phyloP scores from a whole-genome alignment of 2,329 filamentous ascomycete genomes.

The Clonostachys chloroleuca region DNA sequence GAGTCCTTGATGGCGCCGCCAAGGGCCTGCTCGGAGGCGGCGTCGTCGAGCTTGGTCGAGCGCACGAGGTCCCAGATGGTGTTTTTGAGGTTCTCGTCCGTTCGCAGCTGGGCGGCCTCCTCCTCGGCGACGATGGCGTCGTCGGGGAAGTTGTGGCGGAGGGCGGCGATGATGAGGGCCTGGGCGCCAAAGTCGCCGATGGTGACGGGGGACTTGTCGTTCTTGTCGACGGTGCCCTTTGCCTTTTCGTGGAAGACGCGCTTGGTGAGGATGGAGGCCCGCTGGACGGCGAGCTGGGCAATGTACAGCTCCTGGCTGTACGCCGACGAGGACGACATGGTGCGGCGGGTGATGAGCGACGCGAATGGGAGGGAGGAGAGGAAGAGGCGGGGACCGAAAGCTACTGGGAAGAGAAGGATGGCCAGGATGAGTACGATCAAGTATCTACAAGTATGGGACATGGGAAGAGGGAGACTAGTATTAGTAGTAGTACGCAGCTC shows the following conservation, averaged over 20 bases:
- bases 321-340: conserved; percentile 15
- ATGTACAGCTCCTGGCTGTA: conserved; percentile 79
- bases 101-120: conserved; percentile 76
- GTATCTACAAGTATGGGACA: too few relatives aligned
- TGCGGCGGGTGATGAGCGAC: conserved; percentile 2
- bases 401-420: conserved; percentile 7
- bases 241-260: conserved; percentile 70
- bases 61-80: conserved; percentile 82
- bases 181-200: conserved; percentile 98
- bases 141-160: conserved; percentile 82
- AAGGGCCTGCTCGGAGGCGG: conserved; percentile 54
- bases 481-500: too few relatives aligned
- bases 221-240: conserved; percentile 87
- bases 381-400: conserved; percentile 7
- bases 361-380: conserved; percentile 6
- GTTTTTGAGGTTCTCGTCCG: conserved; percentile 60
- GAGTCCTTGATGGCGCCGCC: conserved; percentile 65
- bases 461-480: too few relatives aligned
- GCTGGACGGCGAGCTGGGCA: conserved; percentile 84
- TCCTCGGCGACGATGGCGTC: conserved; percentile 96
- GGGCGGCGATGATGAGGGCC: conserved; percentile 88
- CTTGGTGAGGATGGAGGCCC: conserved; percentile 55
- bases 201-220: conserved; percentile 94
- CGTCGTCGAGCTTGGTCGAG: conserved; percentile 59
- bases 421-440: conserved; percentile 5